Conservation (phyloP, 2,329 filamentous ascomycete genomes). For the Aspergillus pseudoterreus region DNA sequence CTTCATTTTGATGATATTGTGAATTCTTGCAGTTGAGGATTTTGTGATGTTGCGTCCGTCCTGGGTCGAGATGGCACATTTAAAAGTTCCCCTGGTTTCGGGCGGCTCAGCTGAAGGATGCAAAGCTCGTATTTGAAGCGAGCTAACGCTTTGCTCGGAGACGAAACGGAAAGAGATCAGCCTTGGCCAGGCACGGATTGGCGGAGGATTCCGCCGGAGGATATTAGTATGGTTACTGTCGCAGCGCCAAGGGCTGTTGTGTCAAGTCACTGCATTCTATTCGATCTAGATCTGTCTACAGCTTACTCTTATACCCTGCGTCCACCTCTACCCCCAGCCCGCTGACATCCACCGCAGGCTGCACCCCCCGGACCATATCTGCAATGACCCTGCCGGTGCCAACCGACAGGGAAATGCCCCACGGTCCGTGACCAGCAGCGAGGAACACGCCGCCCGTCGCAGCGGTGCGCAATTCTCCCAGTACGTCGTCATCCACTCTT, state of each 20-base stretch:
- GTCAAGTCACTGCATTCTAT: neutral
- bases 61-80: too few species aligned
- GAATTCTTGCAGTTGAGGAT: neutral
- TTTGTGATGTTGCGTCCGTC: neutral
- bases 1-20: constrained; percentile 5
- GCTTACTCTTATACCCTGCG: neutral
- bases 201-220: neutral
- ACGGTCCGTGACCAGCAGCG: constrained; percentile 70
- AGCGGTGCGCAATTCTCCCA: constrained; percentile 51
- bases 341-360: constrained; percentile 58
- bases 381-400: constrained; percentile 69
- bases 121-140: neutral
- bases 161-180: neutral
- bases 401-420: constrained; percentile 64
- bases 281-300: neutral
- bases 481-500: constrained; percentile 52
- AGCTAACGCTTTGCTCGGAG: neutral
- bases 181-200: neutral
- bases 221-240: neutral
- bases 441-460: constrained; percentile 61
- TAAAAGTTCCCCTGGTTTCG: too few species aligned
- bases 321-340: constrained; percentile 39
- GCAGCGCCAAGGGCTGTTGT: too few species aligned
- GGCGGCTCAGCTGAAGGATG: too few species aligned
- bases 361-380: constrained; percentile 62